Conservation (phyloP, 192 early-diverging fungal genomes). For the Thamnidium elegans region DNA sequence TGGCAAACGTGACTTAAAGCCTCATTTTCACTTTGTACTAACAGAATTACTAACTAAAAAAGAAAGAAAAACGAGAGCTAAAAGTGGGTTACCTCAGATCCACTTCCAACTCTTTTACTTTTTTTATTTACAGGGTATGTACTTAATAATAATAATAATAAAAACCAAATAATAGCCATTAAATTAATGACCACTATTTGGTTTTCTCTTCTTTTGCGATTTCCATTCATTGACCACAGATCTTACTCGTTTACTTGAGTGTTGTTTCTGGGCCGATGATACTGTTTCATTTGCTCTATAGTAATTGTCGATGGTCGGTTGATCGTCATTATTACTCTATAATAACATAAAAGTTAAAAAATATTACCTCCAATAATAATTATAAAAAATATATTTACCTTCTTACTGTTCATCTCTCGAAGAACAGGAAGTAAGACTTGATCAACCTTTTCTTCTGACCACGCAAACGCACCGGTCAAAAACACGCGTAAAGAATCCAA, state of each 20-base stretch:
- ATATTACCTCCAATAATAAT: background rate
- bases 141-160: no score
- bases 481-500: constrained; percentile 64
- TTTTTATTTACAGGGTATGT: no score
- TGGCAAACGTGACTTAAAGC: no score
- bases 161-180: no score
- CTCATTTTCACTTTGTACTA: no score
- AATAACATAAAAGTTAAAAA: background rate
- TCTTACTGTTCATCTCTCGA: constrained; percentile 42
- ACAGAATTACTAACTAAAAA: no score
- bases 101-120: no score
- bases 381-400: constrained; percentile 10
- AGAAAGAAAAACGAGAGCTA: no score
- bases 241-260: constrained; percentile 44
- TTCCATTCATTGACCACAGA: constrained; percentile 41
- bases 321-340: no score
- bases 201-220: constrained; percentile 7
- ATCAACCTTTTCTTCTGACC: constrained; percentile 66
- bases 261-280: background rate
- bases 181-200: background rate
- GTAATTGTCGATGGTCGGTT: no score
- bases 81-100: no score
- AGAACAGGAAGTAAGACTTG: constrained; percentile 70
- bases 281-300: no score
- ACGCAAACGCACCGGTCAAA: constrained; percentile 57